Percentiles rank a stretch among this genome's conserved stretches.
phyloP scores from a whole-genome alignment of 345 rosid species.

The Eucalyptus guilfoylei region DNA sequence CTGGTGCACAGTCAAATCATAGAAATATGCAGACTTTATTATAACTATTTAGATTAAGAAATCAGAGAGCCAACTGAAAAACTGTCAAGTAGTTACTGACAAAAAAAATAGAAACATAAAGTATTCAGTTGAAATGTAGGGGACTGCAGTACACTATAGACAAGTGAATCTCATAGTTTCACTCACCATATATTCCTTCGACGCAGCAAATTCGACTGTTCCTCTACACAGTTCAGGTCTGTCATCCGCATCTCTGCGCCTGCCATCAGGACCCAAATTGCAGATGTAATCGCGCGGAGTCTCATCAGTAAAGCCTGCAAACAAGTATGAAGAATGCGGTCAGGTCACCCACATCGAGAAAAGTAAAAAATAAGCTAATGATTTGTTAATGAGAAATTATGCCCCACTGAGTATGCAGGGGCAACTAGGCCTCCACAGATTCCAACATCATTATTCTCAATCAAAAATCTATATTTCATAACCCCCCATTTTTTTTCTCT shows the following conservation, averaged over 20 bases:
- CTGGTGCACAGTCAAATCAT: neutral
- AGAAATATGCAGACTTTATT: neutral
- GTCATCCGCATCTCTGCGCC: constrained; percentile 92
- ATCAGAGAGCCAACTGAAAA: neutral
- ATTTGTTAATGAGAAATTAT: neutral
- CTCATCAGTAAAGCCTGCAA: constrained; percentile 69
- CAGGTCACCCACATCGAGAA: neutral
- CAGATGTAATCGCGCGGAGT: constrained; percentile 85
- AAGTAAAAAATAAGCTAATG: neutral
- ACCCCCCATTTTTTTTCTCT: no score
- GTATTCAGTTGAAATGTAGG: neutral
- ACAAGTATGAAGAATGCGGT: neutral
- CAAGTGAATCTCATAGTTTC: neutral
- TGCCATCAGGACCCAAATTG: constrained; percentile 88
- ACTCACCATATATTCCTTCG: constrained; percentile 91
- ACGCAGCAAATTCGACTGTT: constrained; percentile 86
- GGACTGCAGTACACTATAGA: neutral
- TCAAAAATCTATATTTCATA: neutral
- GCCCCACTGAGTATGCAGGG: neutral
- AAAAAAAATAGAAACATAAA: neutral
- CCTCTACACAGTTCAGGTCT: constrained; percentile 97
- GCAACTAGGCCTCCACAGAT: neutral
- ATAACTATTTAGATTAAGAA: neutral
- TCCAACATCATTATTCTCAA: neutral
- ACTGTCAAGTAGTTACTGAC: neutral